These are phyloP conservation scores for Pyrenochaeta sp. DNA, from an alignment of 2,329 filamentous ascomycete genomes.

Conservation along the genomic window DNA sequence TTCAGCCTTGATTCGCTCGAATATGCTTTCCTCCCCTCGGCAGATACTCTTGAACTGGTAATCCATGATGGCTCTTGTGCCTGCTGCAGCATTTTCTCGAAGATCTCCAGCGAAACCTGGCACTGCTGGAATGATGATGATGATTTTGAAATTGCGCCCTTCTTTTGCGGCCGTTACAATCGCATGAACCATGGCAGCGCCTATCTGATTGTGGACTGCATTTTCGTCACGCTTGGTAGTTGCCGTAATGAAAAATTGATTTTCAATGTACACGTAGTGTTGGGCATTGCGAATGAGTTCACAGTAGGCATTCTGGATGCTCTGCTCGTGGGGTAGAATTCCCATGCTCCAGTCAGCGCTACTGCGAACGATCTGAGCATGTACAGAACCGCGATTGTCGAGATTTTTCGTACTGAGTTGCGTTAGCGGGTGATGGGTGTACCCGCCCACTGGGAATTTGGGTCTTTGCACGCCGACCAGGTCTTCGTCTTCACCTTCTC, in stretches of 20 bases:
- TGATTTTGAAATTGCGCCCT: conserved; percentile 86
- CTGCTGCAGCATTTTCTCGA: conserved; percentile 80
- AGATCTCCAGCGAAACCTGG: conserved; percentile 95
- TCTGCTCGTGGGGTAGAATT: conserved; percentile 78
- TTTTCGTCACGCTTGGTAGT: conserved; percentile 82
- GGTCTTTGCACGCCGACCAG: conserved; percentile 88
- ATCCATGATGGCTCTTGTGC: conserved; percentile 93
- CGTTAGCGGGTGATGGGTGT: conserved; percentile 79
- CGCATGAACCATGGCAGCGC: conserved; percentile 88
- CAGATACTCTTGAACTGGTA: conserved; percentile 98
- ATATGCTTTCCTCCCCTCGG: conserved; percentile 90
- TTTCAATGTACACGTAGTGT: conserved; percentile 97
- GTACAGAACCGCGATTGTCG: conserved; percentile 72
- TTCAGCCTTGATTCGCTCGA: conserved; percentile 74
- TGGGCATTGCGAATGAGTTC: conserved; percentile 87
- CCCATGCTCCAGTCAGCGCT: conserved; percentile 95
- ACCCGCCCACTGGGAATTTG: conserved; percentile 87
- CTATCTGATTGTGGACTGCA: conserved; percentile 88
- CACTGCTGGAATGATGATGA: conserved; percentile 88
- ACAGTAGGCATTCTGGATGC: conserved; percentile 85
- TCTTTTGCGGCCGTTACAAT: conserved; percentile 83
- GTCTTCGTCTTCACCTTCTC: conserved; percentile 81
- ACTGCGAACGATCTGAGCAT: conserved; percentile 86
- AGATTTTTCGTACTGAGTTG: conserved; percentile 72
- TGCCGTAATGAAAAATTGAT: conserved; percentile 92